A percentile compares a stretch with the other conserved stretches of the same genome.
These are phyloP conservation scores for Xylaria multiplex DNA, from an alignment of 2,329 filamentous ascomycete species.

Conservation along the genomic window DNA sequence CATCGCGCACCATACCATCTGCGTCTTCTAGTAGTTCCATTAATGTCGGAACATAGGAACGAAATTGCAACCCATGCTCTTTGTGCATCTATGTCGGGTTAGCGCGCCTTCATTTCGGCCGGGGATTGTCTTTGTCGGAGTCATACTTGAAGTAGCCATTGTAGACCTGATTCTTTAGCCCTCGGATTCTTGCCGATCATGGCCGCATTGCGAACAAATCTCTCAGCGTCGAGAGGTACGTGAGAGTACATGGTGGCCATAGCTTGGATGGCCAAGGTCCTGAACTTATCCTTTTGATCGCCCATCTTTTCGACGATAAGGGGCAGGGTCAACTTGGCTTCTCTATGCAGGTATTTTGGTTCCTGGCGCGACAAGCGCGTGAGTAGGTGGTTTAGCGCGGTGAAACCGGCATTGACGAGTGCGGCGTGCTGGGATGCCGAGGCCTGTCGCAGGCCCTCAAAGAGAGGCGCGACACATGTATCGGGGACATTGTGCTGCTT, in stretches of 20 bases:
- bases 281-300: slow-evolving; percentile 87
- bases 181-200: slow-evolving; percentile 83
- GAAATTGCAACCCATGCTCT: slow-evolving; percentile 81
- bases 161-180: slow-evolving; percentile 85
- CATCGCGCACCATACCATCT: slow-evolving; percentile 86
- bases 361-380: slow-evolving; percentile 89
- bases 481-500: slow-evolving; percentile 93
- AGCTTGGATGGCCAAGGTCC: slow-evolving; percentile 77
- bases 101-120: slow-evolving; percentile 35
- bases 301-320: slow-evolving; percentile 85
- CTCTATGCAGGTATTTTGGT: slow-evolving; percentile 74
- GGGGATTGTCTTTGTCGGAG: slow-evolving; percentile 34
- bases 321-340: slow-evolving; percentile 77
- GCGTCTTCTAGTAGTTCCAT: slow-evolving; percentile 92
- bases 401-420: slow-evolving; percentile 85
- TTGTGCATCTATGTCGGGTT: slow-evolving; percentile 70
- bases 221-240: slow-evolving; percentile 78
- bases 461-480: slow-evolving; percentile 73
- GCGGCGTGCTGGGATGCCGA: slow-evolving; percentile 80
- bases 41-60: slow-evolving; percentile 80
- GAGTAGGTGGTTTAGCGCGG: slow-evolving; percentile 85
- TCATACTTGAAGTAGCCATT: slow-evolving; percentile 80
- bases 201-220: slow-evolving; percentile 79
- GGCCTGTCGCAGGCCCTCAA: slow-evolving; percentile 82
- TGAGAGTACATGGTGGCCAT: slow-evolving; percentile 80